These are phyloP conservation scores for Fraxinus pennsylvanica DNA, from an alignment of 257 asterid genomes.

Conservation along the genomic window DNA sequence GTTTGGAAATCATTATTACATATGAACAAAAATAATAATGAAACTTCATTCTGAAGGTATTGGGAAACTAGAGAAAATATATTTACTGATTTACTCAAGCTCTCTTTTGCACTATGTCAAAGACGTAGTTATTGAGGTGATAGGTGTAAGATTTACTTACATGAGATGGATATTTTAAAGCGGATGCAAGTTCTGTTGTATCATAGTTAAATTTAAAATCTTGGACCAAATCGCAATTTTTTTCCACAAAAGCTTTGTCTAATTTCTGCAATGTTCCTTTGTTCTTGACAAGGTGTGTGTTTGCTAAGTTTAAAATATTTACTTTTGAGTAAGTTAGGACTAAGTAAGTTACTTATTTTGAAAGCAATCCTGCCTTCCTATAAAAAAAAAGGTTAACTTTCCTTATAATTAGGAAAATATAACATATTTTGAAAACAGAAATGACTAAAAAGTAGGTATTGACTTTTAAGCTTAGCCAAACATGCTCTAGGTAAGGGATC, in stretches of 20 bases:
- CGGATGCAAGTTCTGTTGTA: background rate
- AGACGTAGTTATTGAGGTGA: background rate
- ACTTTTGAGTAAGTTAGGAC: background rate
- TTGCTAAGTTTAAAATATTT: background rate
- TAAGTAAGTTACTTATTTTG: background rate
- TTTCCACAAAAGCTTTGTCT: too few relatives aligned
- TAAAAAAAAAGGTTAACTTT: background rate
- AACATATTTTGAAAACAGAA: background rate
- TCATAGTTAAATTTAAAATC: conserved; percentile 4
- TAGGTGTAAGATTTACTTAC: background rate
- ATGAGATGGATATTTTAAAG: background rate
- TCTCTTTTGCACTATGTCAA: background rate
- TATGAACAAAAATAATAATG: background rate
- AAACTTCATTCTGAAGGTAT: background rate
- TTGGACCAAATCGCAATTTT: background rate
- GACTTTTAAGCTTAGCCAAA: background rate
- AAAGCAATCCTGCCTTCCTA: background rate
- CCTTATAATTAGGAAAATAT: too few relatives aligned
- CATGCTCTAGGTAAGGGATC: background rate
- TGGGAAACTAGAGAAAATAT: background rate
- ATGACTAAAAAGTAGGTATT: background rate
- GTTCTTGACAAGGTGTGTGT: background rate
- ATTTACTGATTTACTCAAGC: background rate
- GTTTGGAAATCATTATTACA: background rate
- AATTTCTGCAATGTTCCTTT: too few relatives aligned